These are phyloP conservation scores for Chalciporus piperatus DNA, from an alignment of 768 basidiomycete genomes.

Conservation along the genomic window DNA sequence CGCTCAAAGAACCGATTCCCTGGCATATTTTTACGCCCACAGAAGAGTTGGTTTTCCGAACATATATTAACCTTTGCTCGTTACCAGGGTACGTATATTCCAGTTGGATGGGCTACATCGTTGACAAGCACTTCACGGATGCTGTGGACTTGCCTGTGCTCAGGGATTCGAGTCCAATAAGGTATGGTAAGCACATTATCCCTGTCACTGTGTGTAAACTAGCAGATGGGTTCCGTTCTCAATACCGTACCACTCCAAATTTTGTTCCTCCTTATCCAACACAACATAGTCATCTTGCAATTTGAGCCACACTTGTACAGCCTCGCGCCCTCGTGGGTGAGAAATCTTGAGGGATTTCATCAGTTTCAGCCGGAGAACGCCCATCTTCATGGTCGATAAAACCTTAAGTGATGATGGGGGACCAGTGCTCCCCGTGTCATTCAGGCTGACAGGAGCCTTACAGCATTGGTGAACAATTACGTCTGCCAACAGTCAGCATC, in stretches of 20 bases:
- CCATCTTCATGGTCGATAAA: conserved; percentile 67
- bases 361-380: conserved; percentile 61
- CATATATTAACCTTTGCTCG: conserved; percentile 1
- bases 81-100: conserved; percentile 16
- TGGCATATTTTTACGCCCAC: conserved; percentile 1
- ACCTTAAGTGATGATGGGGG: conserved; percentile 43
- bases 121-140: conserved; percentile 6
- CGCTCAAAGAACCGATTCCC: not conserved
- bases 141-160: conserved; percentile 13
- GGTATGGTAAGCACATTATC: conserved; percentile 1
- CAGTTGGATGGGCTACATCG: conserved; percentile 1
- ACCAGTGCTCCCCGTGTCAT: conserved; percentile 14
- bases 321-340: conserved; percentile 25
- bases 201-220: conserved; percentile 22
- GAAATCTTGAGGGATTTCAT: conserved; percentile 45
- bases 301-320: conserved; percentile 52
- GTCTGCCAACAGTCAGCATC: conserved; percentile 17
- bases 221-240: conserved; percentile 47
- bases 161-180: not conserved
- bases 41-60: conserved; percentile 3
- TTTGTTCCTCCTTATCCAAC: conserved; percentile 50
- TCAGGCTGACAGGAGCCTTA: conserved; percentile 20
- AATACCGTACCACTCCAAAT: conserved; percentile 71
- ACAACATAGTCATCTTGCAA: conserved; percentile 50
- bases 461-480: conserved; percentile 30